Conservation (phyloP, 1,139 yeast genomes). For the Magnusiomyces suaveolens region DNA sequence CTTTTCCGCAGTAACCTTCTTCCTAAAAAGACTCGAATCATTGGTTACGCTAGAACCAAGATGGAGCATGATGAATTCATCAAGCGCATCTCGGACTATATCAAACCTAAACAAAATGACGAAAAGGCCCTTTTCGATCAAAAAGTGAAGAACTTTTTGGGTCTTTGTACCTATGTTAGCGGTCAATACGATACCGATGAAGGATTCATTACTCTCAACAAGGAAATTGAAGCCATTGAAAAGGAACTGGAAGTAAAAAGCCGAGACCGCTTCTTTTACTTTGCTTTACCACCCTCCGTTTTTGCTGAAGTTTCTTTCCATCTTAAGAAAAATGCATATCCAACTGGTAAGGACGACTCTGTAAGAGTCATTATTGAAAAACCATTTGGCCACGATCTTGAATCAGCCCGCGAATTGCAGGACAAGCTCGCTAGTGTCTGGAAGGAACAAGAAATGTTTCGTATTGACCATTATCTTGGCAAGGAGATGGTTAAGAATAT, state of each 20-base stretch:
- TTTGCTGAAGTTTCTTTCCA: constrained; percentile 71
- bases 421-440: constrained; percentile 70
- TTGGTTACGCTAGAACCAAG: constrained; percentile 87
- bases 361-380: constrained; percentile 87
- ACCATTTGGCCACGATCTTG: constrained; percentile 93
- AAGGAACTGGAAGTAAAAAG: constrained; percentile 33
- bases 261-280: constrained; percentile 62
- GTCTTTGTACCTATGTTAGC: constrained; percentile 53
- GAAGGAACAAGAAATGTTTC: constrained; percentile 81
- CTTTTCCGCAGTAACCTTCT: constrained; percentile 54
- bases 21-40: constrained; percentile 58
- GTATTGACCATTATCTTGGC: constrained; percentile 96
- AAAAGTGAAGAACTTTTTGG: constrained; percentile 55
- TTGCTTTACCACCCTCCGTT: constrained; percentile 91
- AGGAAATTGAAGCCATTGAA: constrained; percentile 53
- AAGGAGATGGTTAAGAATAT: constrained; percentile 96
- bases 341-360: constrained; percentile 44
- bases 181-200: constrained; percentile 76
- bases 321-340: constrained; percentile 61
- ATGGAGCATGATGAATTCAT: constrained; percentile 58
- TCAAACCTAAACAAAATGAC: constrained; percentile 48
- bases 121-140: constrained; percentile 20
- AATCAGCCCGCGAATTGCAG: constrained; percentile 69
- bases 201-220: constrained; percentile 53
- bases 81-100: constrained; percentile 52